A percentile compares a stretch with the other conserved stretches of the same genome.
These are phyloP conservation scores for Yamadazyma dushanensis DNA, from an alignment of 1,139 yeast species.

Conservation along the genomic window DNA sequence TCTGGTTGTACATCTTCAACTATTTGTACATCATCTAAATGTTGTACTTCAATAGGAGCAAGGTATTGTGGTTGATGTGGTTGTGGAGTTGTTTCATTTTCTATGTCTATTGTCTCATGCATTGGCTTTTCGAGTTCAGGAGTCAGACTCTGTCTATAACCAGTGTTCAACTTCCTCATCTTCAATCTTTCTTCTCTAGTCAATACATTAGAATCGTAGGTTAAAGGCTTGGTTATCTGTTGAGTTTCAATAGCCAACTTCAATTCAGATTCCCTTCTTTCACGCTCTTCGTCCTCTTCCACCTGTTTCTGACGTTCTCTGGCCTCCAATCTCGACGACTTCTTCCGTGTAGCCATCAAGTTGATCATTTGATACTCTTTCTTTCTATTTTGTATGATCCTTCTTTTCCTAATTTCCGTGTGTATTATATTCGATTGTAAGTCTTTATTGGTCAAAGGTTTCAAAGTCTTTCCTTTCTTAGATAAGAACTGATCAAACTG, in stretches of 20 bases:
- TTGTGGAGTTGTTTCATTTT: too few species aligned
- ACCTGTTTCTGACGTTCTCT: slow-evolving; percentile 46
- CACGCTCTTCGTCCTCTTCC: slow-evolving; percentile 32
- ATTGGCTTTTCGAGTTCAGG: not conserved
- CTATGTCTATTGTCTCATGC: too few species aligned
- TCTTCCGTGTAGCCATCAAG: slow-evolving; percentile 49
- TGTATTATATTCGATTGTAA: slow-evolving; percentile 20
- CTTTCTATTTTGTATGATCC: slow-evolving; percentile 39
- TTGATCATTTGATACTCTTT: slow-evolving; percentile 50
- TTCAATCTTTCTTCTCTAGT: slow-evolving; percentile 45
- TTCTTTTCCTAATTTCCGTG: slow-evolving; percentile 36
- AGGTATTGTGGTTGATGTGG: too few species aligned
- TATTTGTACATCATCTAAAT: too few species aligned
- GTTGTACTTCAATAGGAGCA: too few species aligned
- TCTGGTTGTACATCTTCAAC: not conserved
- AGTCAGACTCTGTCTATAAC: slow-evolving; percentile 6
- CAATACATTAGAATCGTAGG: slow-evolving; percentile 27
- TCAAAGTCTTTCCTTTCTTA: slow-evolving; percentile 19
- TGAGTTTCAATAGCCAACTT: slow-evolving; percentile 41
- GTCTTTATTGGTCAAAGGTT: slow-evolving; percentile 16
- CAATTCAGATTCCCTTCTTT: slow-evolving; percentile 33
- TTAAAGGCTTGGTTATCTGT: slow-evolving; percentile 19
- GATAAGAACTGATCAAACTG: slow-evolving; percentile 29
- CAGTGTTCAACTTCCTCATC: slow-evolving; percentile 27
- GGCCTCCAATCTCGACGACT: slow-evolving; percentile 52